Base-by-base conservation (phyloP, 352 stramenopile genomes). In the Phytopythium vexans region DNA sequence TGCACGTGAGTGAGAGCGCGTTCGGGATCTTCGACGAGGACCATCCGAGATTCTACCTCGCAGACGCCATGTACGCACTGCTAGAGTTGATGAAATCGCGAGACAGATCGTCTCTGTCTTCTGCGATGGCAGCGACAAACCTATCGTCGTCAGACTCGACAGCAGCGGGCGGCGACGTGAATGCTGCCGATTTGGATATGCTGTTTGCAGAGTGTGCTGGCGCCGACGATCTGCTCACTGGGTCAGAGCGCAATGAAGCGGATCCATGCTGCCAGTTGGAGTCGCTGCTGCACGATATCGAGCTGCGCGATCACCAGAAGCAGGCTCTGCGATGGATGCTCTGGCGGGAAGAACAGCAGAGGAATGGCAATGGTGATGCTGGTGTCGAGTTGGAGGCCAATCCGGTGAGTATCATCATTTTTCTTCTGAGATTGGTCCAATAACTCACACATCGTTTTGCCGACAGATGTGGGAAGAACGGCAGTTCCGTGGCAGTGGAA, bases 321-420 rank as follows among this genome's bases (percentile, higher is more conserved):
- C 72, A 92, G 52, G 86, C 86, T 4, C 58, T 96, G 32, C 63
- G 64, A 27, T 96, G 88, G 88, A 95, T 95, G 88, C 48, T 93
- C n/a, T 82, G 82, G 66, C 74, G 88, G 35, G 88, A 95, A 47
- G 78, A 72, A 8, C 77, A 66, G 46, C 16, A 62, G 16, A 50
- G 47, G 42, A 59, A 66, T 15, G 42, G 21, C 7, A 32, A 27
- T 5, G 57, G 42, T 8, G 39, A 40, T 32, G 55, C 33, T 37
- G 50, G 44, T n/a, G 55, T 40, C 49, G 56, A 69, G 10, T 56
- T 70, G 37, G 58, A 73, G 8, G 70, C 56, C n/a, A 60, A 88
- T 14, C 72, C 76, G 42, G 74, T 91, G 72, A 33, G 73, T 62
- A 3, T 36, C 4, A 36, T 15, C 58, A 1, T 56, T 0, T 41